Evolutionary conservation across 2,329 filamentous ascomycete species (phyloP), one percentile per base, ranked within the genome.

Genomic region (Calonectria naviculata): DNA sequence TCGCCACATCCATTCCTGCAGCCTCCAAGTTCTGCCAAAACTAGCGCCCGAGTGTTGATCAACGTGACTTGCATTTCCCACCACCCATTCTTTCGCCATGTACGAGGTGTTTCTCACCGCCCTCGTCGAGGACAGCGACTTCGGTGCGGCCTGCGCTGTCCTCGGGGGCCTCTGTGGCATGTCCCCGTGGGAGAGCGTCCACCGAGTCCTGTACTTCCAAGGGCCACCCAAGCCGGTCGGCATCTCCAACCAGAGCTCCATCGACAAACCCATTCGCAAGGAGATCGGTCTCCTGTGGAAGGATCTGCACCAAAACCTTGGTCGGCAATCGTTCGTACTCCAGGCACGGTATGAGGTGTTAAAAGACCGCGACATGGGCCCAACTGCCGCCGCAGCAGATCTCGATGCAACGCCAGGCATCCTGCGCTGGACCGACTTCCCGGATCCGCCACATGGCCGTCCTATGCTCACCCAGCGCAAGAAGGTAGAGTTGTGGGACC

Each of bases 41-140:
- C 52, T 58, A 38, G 52, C 52, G 52, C 34, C 52, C 52, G 31
- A 58, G 52, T 38, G 34, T 36, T 58, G 52, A 58, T 58, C 52
- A 58, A 58, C 31, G 52, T 58, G 58, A 62, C 36, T 42, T 46
- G 38, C 58, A 31, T 42, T 62, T 46, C 36, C 46, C 31, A 65
- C 8, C 36, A 26, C 38, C 46, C 49, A 63, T 19, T 19, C 9
- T 28, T 63, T 68, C 68, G 73, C 19, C 62, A 91, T 91, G 89
- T 87, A 90, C 77, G 89, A 92, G 80, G 81, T 92, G 21, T 91
- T 91, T 75, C 84, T 92, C 68, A 89, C 89, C 5, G 86, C 88
- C 12, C 79, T 86, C 54, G 85, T 92, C 65, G 83, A 84, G 21
- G 85, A 88, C 66, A 83, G 81, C 70, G 88, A 90, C 74, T 83